A percentile compares a stretch with the other conserved stretches of the same genome.
These are phyloP conservation scores for Calvatia gigantea DNA, from an alignment of 768 basidiomycete species.

Conservation along the genomic window DNA sequence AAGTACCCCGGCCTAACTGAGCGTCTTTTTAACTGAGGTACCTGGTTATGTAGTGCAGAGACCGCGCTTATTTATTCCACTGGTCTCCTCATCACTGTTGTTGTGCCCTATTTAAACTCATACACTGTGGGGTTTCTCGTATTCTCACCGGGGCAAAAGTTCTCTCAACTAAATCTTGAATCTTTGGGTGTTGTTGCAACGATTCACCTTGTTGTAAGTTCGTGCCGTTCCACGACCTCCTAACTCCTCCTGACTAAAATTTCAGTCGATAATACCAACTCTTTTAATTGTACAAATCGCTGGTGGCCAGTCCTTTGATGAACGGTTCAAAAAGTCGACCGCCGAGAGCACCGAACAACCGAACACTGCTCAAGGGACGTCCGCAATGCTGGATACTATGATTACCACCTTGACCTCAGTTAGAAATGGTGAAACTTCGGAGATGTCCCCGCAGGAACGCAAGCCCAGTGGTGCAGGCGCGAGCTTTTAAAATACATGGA, in stretches of 20 bases:
- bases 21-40: background rate
- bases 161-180: background rate
- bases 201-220: conserved; percentile 25
- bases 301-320: conserved; percentile 4
- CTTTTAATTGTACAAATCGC: conserved; percentile 25
- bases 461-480: no score
- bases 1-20: background rate
- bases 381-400: background rate
- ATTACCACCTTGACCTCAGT: background rate
- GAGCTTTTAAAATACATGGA: no score
- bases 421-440: background rate
- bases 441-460: no score
- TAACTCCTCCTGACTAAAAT: background rate
- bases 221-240: background rate
- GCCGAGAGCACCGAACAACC: background rate
- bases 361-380: background rate
- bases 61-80: conserved; percentile 25
- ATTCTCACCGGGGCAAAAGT: background rate
- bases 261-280: conserved; percentile 24
- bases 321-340: background rate
- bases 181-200: conserved; percentile 13
- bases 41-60: conserved; percentile 18
- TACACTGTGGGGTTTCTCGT: background rate
- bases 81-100: conserved; percentile 18
- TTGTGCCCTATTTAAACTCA: background rate